Base-by-base conservation (phyloP, 2,329 filamentous ascomycete genomes). In the Ciborinia camelliae region DNA sequence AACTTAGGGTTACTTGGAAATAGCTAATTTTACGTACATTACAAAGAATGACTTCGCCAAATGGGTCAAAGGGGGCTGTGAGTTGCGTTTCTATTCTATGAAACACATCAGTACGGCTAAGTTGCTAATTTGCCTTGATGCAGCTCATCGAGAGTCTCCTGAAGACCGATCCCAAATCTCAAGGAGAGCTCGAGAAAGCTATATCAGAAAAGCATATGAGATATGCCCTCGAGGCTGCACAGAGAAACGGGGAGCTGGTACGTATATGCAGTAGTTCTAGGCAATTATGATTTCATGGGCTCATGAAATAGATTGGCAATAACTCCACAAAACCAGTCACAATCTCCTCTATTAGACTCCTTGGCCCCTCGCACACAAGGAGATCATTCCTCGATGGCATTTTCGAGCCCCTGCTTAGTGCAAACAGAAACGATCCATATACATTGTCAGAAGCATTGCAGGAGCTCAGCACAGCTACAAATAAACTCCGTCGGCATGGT, bases 311-410 rank as follows among this genome's bases (percentile, higher is more conserved):
- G 90, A 84, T 96, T 73, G 84, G 87, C 70, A 85, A 90, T 77
- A 96, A 98, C 76, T 89, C 90, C 70, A 91, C 91, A 51, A 86
- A 95, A 65, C 94, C 95, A 48, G 91, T 95, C 72, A 91, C 92
- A 18, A 89, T 99, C 75, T 91, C 91, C 71, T 90, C 91, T 52
- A 85, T 99, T 74, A 87, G 90, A 71, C 82, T 99, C 67, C 86
- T 96, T 67, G 90, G 92, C 74, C 92, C 91, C 52, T 84, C 84
- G 67, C 88, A 95, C 75, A 97, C 94, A n/a, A 86, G 95, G 68
- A 85, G 85, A 71, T 82, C 84, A 68, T 97, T 99, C 77, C 86
- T 99, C 63, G 85, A 96, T 75, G 86, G 87, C 43, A 81, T 97
- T 65, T 87, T 98, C 77, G 80, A 87, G 64, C 92, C 94, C 8